phyloP scores from a whole-genome alignment of 208 protist genomes.

The Acanthamoeba triangularis region DNA sequence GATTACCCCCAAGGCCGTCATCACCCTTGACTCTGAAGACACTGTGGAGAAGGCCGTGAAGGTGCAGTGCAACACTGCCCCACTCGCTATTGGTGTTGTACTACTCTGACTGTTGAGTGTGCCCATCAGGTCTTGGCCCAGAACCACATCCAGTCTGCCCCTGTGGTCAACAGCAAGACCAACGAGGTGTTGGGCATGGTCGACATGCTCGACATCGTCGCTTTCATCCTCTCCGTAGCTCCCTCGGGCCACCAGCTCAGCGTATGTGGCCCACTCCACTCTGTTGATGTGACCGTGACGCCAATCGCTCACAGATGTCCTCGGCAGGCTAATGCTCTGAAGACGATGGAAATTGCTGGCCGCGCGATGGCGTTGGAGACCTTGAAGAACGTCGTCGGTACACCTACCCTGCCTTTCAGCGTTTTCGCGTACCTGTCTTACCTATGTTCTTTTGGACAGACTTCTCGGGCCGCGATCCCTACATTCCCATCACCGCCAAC shows the following conservation, averaged over 20 bases:
- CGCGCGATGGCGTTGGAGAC: conserved; percentile 72
- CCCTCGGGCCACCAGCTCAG: conserved; percentile 22
- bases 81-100: no score
- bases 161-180: conserved; percentile 69
- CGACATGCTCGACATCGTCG: conserved; percentile 75
- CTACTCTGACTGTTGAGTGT: no score
- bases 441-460: not conserved
- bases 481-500: conserved; percentile 40
- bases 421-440: not conserved
- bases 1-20: conserved; percentile 34
- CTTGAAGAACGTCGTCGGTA: conserved; percentile 70
- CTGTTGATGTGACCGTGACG: no score
- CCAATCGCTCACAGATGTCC: not conserved
- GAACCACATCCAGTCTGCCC: conserved; percentile 71
- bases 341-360: conserved; percentile 69
- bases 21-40: conserved; percentile 29
- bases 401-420: not conserved
- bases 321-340: conserved; percentile 31
- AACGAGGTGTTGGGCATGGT: conserved; percentile 73
- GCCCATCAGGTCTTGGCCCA: not conserved
- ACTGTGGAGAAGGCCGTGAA: conserved; percentile 70
- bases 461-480: conserved; percentile 69
- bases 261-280: not conserved
- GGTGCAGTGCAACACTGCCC: not conserved
- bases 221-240: conserved; percentile 63